These are phyloP conservation scores for Phaeophleospora eucalypticola DNA, from an alignment of 2,329 filamentous ascomycete species.

Conservation along the genomic window DNA sequence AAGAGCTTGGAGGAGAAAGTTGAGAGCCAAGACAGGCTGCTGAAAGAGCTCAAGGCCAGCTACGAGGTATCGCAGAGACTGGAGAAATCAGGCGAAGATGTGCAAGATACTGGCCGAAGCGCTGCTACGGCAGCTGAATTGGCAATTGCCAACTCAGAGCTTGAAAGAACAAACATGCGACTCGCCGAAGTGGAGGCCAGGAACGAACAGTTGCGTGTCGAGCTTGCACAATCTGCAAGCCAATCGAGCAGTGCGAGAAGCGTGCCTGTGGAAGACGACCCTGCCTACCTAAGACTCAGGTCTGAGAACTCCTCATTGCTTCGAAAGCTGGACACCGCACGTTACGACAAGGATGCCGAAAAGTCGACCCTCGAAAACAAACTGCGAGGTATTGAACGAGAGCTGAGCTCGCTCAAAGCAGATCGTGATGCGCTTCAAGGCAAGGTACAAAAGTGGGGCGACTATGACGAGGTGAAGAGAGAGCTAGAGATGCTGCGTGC, in stretches of 20 bases:
- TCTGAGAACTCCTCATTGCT: conserved; percentile 92
- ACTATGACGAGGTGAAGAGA: conserved; percentile 94
- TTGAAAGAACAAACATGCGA: conserved; percentile 82
- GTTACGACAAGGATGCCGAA: conserved; percentile 78
- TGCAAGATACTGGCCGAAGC: conserved; percentile 51
- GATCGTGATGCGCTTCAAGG: conserved; percentile 75
- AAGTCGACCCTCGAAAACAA: conserved; percentile 72
- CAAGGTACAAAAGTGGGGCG: conserved; percentile 83
- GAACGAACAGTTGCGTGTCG: conserved; percentile 87
- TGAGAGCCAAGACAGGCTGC: conserved; percentile 83
- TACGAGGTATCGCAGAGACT: conserved; percentile 94
- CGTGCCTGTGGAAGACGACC: conserved; percentile 76
- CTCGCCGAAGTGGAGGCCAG: conserved; percentile 88
- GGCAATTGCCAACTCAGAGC: conserved; percentile 85
- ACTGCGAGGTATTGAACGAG: conserved; percentile 73
- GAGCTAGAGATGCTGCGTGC: conserved; percentile 93
- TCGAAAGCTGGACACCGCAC: conserved; percentile 76
- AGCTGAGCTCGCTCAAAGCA: conserved; percentile 67
- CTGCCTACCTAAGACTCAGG: conserved; percentile 77
- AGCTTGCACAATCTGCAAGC: conserved; percentile 84
- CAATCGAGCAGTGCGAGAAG: conserved; percentile 57
- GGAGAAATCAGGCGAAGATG: conserved; percentile 64
- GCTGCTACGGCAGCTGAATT: conserved; percentile 82
- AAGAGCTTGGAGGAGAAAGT: conserved; percentile 86
- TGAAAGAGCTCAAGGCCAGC: conserved; percentile 93